These are phyloP conservation scores for Jamesozyma spencerorum DNA, from an alignment of 805 yeast species.

Conservation along the genomic window DNA sequence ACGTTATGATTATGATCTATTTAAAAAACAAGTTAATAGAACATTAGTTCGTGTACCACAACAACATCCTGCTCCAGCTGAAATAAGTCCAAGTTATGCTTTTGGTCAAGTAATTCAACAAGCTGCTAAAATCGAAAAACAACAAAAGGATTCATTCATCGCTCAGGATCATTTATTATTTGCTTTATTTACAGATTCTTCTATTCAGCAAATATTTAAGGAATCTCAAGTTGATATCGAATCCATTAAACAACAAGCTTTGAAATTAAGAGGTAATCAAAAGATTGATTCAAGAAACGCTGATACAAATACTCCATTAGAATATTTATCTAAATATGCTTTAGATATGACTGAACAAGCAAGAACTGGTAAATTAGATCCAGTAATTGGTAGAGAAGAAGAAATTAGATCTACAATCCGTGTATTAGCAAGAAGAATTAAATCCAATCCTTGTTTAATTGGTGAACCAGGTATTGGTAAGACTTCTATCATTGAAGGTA, in stretches of 20 bases:
- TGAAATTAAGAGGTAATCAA: conserved; percentile 78
- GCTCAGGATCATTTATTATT: conserved; percentile 91
- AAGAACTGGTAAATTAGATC: conserved; percentile 88
- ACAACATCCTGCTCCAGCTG: conserved; percentile 83
- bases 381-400: conserved; percentile 98
- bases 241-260: conserved; percentile 66
- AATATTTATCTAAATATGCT: conserved; percentile 83
- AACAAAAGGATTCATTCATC: conserved; percentile 82
- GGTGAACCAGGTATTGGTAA: conserved; percentile 99
- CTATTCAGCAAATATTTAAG: conserved; percentile 62
- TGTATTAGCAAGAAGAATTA: conserved; percentile 92
- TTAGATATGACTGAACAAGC: conserved; percentile 91
- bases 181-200: conserved; percentile 72
- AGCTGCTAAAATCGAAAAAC: conserved; percentile 69
- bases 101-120: conserved; percentile 64
- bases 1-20: conserved; percentile 74
- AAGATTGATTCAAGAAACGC: conserved; percentile 91
- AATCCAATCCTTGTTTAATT: conserved; percentile 90
- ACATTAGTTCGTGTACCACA: conserved; percentile 77
- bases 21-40: conserved; percentile 73
- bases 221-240: conserved; percentile 61
- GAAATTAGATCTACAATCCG: conserved; percentile 93
- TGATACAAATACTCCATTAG: conserved; percentile 76
- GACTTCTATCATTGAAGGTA: conserved; percentile 96
- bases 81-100: conserved; percentile 65